Base-by-base conservation (phyloP, 2,329 filamentous ascomycete genomes). In the Akanthomyces dipterigenus region DNA sequence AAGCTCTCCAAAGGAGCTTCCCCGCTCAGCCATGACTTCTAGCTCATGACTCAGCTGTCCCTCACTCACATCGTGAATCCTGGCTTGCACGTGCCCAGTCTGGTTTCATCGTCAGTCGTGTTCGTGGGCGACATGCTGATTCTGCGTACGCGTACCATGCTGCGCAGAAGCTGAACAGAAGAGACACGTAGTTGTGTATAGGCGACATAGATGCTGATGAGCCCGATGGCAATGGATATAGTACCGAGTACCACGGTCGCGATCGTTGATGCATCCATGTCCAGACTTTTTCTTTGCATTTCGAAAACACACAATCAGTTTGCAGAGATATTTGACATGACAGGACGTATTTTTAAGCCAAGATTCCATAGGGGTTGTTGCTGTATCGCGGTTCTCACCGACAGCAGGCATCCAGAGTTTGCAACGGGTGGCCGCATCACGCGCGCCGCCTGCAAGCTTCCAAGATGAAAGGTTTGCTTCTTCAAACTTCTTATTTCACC, bases 41-140 rank as follows among this genome's bases (percentile, higher is more conserved):
- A 63, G 65, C 45, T 48, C 45, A 24, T 48, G 45, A 16, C 45
- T 48, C 45, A 28, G 45, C 14, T 48, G 45, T 18, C 45, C 26
- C 31, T 49, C 46, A 49, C 5, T 22, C 24, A 1, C 3, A n/a
- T 31, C 46, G 24, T 49, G 3, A 22, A 24, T 49, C 28, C 9
- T 9, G 28, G 28, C 5, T 5, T 9, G 28, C 28, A 9, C 5
- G 28, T 31, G 28, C 28, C n/a, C 34, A 34, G 18, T 50, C 46
- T 50, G 5, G 4, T n/a, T 7, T 50, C 26, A 31, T 31, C 26
- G 28, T 50, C 16, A 34, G 46, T 34, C 12, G 26, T 20, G 20
- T 50, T 26, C 7, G 24, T 24, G 22, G 28, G 45, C 26, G 5
- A 34, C 5, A 26, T 24, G 14, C 26, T 2, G 46, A 50, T 50